A percentile compares a stretch with the other conserved stretches of the same genome.
Evolutionary conservation across 2,329 filamentous ascomycete species (phyloP).

Genomic region (Cladosporium sphaerospermum): DNA sequence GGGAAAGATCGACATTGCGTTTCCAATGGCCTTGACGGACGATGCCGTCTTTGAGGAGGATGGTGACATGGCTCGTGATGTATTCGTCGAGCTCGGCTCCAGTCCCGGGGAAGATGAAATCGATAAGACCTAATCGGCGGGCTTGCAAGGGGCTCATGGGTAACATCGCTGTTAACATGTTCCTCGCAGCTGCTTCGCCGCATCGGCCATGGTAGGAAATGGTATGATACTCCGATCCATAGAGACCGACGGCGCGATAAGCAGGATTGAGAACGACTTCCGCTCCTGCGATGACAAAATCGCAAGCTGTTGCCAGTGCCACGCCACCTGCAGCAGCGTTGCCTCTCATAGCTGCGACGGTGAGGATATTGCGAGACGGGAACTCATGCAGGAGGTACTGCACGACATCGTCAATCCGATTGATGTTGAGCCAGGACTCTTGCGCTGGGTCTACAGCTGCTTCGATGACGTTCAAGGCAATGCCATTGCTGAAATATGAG

Average conservation of each 20-base stretch:
- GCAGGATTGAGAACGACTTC: conserved; percentile 39
- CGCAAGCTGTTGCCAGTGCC: conserved; percentile 35
- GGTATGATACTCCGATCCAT: conserved; percentile 40
- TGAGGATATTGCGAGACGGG: conserved; percentile 31
- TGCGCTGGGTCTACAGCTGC: conserved; percentile 32
- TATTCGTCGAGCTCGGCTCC: conserved; percentile 31
- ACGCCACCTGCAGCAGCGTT: conserved; percentile 42
- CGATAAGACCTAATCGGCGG: conserved; percentile 34
- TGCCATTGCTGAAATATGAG: conserved; percentile 40
- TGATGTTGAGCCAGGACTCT: conserved; percentile 42
- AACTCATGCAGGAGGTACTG: conserved; percentile 36
- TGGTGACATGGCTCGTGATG: conserved; percentile 32
- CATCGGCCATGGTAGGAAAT: conserved; percentile 36
- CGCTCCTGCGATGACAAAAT: conserved; percentile 34
- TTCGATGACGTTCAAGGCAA: conserved; percentile 41
- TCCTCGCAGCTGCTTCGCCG: conserved; percentile 27
- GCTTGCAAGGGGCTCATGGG: conserved; percentile 36
- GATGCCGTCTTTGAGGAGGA: conserved; percentile 25
- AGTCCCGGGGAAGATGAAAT: conserved; percentile 34
- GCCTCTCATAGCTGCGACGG: conserved; percentile 36
- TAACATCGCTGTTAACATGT: conserved; percentile 33
- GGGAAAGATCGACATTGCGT: conserved; percentile 29
- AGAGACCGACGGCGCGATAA: conserved; percentile 32
- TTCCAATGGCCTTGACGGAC: conserved; percentile 31
- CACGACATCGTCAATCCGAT: conserved; percentile 39